A percentile compares a stretch with the other conserved stretches of the same genome.
These are phyloP conservation scores for Nelumbo lutea DNA, from an alignment of 164 flowering plant genomes.

Conservation along the genomic window DNA sequence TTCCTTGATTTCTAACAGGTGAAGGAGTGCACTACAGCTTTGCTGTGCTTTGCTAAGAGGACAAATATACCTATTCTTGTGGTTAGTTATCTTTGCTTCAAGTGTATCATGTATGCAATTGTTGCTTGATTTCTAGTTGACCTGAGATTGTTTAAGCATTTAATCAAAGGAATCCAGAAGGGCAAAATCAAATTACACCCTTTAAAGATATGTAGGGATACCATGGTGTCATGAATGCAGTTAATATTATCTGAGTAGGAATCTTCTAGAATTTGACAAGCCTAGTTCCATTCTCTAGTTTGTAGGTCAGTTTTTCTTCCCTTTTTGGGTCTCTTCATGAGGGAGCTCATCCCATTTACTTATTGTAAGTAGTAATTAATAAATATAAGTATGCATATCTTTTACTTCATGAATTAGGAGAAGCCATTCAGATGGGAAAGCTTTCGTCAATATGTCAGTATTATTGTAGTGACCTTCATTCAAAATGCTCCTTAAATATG, in stretches of 20 bases:
- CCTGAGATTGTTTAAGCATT: background rate
- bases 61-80: constrained; percentile 73
- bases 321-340: background rate
- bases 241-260: background rate
- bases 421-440: too few relatives aligned
- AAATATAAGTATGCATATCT: too few relatives aligned
- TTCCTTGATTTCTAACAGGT: constrained; percentile 44
- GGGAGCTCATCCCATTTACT: background rate
- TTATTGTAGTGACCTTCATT: too few relatives aligned
- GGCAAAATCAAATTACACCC: background rate
- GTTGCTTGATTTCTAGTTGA: background rate
- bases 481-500: too few relatives aligned
- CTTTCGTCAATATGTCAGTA: too few relatives aligned
- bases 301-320: background rate
- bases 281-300: background rate
- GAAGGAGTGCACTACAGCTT: constrained; percentile 83
- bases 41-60: constrained; percentile 81
- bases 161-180: background rate
- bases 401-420: too few relatives aligned
- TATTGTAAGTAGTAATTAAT: too few relatives aligned
- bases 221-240: background rate
- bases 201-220: background rate
- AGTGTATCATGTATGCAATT: background rate
- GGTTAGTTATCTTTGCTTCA: constrained; percentile 36
- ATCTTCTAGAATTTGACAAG: background rate